Conservation (phyloP, 768 basidiomycete species). For the Lactarius hatsudake region DNA sequence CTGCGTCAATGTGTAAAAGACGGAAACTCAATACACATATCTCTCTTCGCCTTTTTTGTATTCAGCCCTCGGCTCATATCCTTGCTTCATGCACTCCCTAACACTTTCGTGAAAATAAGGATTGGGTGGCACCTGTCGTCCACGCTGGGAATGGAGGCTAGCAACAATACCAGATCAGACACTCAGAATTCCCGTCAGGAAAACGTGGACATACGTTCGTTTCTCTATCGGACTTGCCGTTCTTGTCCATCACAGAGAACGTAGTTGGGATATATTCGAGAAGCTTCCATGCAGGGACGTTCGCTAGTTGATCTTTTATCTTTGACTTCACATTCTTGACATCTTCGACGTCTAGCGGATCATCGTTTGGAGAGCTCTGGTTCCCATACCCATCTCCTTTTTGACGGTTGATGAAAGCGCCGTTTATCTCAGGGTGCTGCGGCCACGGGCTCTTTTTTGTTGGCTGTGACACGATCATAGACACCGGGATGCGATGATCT, state of each 20-base stretch:
- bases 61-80: background rate
- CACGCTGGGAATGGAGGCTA: background rate
- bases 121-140: background rate
- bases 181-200: background rate
- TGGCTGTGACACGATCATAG: background rate
- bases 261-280: background rate
- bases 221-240: background rate
- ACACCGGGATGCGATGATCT: background rate
- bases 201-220: background rate
- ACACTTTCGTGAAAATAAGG: constrained; percentile 9
- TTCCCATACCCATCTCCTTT: background rate
- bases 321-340: background rate
- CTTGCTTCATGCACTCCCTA: background rate
- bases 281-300: background rate
- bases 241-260: background rate
- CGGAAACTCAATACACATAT: background rate
- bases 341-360: background rate
- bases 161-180: background rate
- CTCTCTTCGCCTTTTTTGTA: background rate
- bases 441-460: background rate
- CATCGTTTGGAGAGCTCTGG: background rate
- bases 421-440: background rate
- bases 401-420: background rate
- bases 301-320: background rate
- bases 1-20: background rate